Evolutionary conservation across 1,139 yeast genomes (phyloP).

Genomic region (Sugiyamaella japonica): DNA sequence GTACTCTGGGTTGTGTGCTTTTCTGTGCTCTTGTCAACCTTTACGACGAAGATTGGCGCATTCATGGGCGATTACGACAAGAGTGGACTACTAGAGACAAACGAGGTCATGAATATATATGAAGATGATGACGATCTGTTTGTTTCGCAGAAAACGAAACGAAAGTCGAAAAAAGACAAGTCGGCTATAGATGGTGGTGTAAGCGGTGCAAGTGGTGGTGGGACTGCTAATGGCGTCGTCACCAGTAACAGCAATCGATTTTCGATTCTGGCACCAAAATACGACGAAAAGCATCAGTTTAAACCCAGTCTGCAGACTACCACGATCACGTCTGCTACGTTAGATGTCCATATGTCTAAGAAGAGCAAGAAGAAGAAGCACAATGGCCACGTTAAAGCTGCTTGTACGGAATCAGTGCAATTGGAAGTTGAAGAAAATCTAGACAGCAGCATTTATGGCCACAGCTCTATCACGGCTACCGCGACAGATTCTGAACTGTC

Average conservation of each 20-base stretch:
- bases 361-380: background rate
- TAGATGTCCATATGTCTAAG: background rate
- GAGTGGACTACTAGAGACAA: background rate
- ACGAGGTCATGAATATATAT: background rate
- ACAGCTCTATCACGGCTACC: too few species aligned
- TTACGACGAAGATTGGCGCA: background rate
- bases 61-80: background rate
- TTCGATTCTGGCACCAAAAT: background rate
- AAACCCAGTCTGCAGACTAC: background rate
- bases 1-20: too few species aligned
- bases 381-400: background rate
- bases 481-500: too few species aligned
- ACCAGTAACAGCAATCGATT: constrained; percentile 1
- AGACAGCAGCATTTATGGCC: too few species aligned
- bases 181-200: background rate
- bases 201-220: background rate
- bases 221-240: background rate
- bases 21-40: background rate
- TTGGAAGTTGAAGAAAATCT: too few species aligned
- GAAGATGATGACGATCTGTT: background rate
- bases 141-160: constrained; percentile 1
- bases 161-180: background rate
- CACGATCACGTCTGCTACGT: background rate
- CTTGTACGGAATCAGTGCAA: background rate
- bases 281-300: background rate